Base-by-base conservation (phyloP, 1,139 yeast species). In the Geotrichum candidum region DNA sequence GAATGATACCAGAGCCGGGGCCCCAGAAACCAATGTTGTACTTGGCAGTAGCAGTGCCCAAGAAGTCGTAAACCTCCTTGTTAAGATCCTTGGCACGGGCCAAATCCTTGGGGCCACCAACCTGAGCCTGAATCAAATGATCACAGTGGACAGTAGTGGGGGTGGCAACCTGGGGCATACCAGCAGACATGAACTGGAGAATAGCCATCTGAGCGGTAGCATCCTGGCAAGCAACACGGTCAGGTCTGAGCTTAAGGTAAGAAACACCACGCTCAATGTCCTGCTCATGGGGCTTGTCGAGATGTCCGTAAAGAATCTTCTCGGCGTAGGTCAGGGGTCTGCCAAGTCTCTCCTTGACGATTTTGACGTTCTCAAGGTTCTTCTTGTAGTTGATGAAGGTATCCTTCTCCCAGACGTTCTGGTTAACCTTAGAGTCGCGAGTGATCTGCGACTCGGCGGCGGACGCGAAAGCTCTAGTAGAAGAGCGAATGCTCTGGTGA, bases 21-120 rank as follows among this genome's bases (percentile, higher is more conserved):
- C 97, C 97, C 99, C 99, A 94, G 78, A 94, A 94, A 73, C 90
- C 96, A 67, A 94, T 90, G 65, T 97, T 97, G 74, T 91, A 94
- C 76, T 89, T 91, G 69, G 84, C 87, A 65, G 96, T 95, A 77
- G 97, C 90, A 65, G 92, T 84, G 74, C 88, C 88, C 68, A 94
- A 80, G 78, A 94, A 94, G 73, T 91, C 96, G 73, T 90, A 94
- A 56, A 94, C 98, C 76, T 94, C 99, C 71, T 87, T 85, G 80
- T 94, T 94, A 61, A 90, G 87, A 23, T 88, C 85, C 56, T 90
- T 85, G 38, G 97, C 88, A 53, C 82, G 78, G 62, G 80, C 77
- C 73, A 94, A 82, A 76, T 94, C 99, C 63, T 78, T 73, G 22
- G 83, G 84, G 54, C 96, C 98, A 68, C 98, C 99, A 64, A 88